Percentiles rank a stretch among this genome's conserved stretches.
These are phyloP conservation scores for Metschnikowia dekortorum DNA, from an alignment of 805 yeast species.

Conservation along the genomic window DNA sequence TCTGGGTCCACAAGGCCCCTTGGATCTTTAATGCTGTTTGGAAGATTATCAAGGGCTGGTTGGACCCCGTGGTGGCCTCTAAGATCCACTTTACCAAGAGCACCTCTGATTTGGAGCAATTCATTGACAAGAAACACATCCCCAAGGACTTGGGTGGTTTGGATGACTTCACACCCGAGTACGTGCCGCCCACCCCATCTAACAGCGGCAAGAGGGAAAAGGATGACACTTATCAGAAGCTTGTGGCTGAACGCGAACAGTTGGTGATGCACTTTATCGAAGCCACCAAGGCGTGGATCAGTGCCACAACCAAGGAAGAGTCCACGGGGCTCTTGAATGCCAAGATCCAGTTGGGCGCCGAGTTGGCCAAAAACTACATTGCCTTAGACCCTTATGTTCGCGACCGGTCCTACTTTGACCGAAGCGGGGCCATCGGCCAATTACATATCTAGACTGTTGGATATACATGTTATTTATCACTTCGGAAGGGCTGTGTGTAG, in stretches of 20 bases:
- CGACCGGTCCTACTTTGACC: conserved; percentile 15
- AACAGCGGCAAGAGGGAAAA: conserved; percentile 34
- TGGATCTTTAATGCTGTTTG: conserved; percentile 96
- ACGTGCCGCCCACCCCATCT: conserved; percentile 59
- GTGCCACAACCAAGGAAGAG: conserved; percentile 50
- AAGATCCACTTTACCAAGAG: conserved; percentile 80
- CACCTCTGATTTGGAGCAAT: conserved; percentile 60
- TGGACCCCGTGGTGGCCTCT: conserved; percentile 93
- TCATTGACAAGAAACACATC: conserved; percentile 54
- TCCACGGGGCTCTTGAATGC: conserved; percentile 47
- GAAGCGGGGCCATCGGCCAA: conserved; percentile 14
- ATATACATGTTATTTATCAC: not conserved
- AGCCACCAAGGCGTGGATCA: conserved; percentile 77
- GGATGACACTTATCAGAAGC: conserved; percentile 39
- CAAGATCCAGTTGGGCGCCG: conserved; percentile 48
- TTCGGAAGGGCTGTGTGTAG: no score
- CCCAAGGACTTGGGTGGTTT: conserved; percentile 76
- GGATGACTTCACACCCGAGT: conserved; percentile 54
- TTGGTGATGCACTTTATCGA: conserved; percentile 52
- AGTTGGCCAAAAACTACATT: conserved; percentile 60
- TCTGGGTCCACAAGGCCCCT: conserved; percentile 90
- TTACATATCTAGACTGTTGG: conserved; percentile 4
- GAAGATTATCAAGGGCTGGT: conserved; percentile 89
- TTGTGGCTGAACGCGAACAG: conserved; percentile 51
- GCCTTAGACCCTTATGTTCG: conserved; percentile 40